Base-by-base conservation (phyloP, 1,139 yeast species). In the Scheffersomyces titani region DNA sequence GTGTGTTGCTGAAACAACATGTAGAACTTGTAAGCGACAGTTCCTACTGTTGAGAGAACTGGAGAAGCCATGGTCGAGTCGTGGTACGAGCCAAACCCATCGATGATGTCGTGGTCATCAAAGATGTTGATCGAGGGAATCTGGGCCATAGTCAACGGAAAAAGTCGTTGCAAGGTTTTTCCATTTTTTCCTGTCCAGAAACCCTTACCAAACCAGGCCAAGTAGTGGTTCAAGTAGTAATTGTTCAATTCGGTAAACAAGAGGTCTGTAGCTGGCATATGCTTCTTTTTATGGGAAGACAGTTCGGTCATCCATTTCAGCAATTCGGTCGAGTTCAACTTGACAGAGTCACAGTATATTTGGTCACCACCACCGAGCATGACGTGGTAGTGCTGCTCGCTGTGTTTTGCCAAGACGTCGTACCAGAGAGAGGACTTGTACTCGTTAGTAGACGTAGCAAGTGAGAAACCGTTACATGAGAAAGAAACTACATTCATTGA, bases 341-440 rank as follows among this genome's bases (percentile, higher is more conserved):
- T 90, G 63, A 94, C 86, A 3, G 92, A 81, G 72, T 94, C 98
- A 57, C 93, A 87, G 71, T 94, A 94, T 54, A 94, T 83, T 74
- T 94, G 99, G 71, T 94, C 99, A 44, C 99, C 99, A 52, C 98
- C 98, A 20, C 98, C 98, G 49, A 93, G 78, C 97, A 93, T 92
- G 5, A 92, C 98, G 69, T 94, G 98, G 74, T 90, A 92, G 52
- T 88, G 93, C 48, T 77, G 71, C 51, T 78, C 72, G 5, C 75
- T 67, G 68, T 92, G 97, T 62, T 86, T 85, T 36, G 82, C 77
- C 65, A 93, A 68, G 3, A 93, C 96, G 68, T 94, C 97, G 53
- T 77, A 81, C 98, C 98, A 94, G 63, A 93, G 75, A 4, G 92
- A 87, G 16, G 93, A 90, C 59, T 85, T 83, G 73, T 86, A 93